These are phyloP conservation scores for Chrysanthemum lavandulifolium DNA, from an alignment of 129 eudicot species.

Conservation along the genomic window DNA sequence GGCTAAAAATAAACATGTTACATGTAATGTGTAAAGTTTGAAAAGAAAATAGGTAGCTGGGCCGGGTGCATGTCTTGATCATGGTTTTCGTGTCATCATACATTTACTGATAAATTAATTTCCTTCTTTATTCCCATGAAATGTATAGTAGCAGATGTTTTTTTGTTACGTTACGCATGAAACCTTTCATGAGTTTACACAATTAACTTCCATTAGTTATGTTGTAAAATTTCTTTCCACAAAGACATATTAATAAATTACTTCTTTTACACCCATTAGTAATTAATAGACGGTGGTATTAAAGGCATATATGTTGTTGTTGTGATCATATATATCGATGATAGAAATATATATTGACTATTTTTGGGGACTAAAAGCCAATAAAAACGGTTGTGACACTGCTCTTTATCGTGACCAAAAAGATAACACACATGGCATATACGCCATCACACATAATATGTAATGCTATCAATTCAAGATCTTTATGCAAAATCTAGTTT, in stretches of 20 bases:
- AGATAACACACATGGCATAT: constrained; percentile 16
- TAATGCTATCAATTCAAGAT: background rate
- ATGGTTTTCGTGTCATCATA: constrained; percentile 39
- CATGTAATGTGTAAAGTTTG: background rate
- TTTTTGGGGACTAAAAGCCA: constrained; percentile 13
- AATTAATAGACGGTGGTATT: too few species aligned
- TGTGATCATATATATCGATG: too few species aligned
- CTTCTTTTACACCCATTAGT: too few species aligned
- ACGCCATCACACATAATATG: background rate
- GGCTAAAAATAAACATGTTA: too few species aligned
- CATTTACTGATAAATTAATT: constrained; percentile 9
- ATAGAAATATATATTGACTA: too few species aligned
- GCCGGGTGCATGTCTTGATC: constrained; percentile 30
- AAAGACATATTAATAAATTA: too few species aligned
- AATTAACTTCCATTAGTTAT: constrained; percentile 4
- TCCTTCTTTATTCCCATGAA: constrained; percentile 20
- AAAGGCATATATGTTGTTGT: too few species aligned
- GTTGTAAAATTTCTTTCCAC: too few species aligned
- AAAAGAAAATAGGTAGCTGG: background rate
- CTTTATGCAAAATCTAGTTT: too few species aligned
- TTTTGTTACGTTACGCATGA: constrained; percentile 35
- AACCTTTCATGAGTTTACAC: constrained; percentile 9
- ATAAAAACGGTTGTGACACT: constrained; percentile 29
- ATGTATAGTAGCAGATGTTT: constrained; percentile 11
- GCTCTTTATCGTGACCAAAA: constrained; percentile 30